Evolutionary conservation across 1,284 basidiomycete genomes (phyloP).

Genomic region (Boletus chippewaensis): DNA sequence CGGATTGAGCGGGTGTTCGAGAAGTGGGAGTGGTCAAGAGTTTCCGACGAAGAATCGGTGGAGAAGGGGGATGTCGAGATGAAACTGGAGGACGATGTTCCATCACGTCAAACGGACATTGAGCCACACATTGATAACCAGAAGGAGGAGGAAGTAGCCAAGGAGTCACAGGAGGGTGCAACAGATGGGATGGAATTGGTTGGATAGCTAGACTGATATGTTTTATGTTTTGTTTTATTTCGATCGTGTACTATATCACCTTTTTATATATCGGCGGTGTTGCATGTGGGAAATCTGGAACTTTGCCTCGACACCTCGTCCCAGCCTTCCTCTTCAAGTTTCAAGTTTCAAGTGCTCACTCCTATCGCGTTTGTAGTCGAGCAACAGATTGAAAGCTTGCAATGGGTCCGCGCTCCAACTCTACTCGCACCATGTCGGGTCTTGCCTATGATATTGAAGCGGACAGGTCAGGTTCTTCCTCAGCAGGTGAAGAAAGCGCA

Average conservation of each 20-base stretch:
- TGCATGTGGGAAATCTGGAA: constrained; percentile 19
- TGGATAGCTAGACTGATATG: constrained; percentile 12
- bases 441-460: constrained; percentile 26
- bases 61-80: constrained; percentile 25
- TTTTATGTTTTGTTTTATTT: constrained; percentile 11
- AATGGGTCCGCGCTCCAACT: neutral
- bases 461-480: constrained; percentile 7
- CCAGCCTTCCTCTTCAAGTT: neutral
- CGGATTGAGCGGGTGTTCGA: constrained; percentile 61
- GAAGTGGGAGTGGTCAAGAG: constrained; percentile 52
- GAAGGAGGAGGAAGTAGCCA: constrained; percentile 2
- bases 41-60: constrained; percentile 5
- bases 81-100: constrained; percentile 22
- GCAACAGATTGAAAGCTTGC: neutral
- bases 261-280: neutral
- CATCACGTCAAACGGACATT: constrained; percentile 5
- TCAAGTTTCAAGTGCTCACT: neutral
- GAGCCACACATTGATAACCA: constrained; percentile 6
- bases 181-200: constrained; percentile 18
- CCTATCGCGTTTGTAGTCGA: too few relatives aligned
- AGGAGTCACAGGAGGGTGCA: neutral
- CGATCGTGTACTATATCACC: constrained; percentile 2
- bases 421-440: constrained; percentile 23
- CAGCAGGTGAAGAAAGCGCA: constrained; percentile 3
- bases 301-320: neutral